Evolutionary conservation across 805 yeast species (phyloP), one percentile per base, ranked within the genome.

Genomic region (Naumovozyma castellii): DNA sequence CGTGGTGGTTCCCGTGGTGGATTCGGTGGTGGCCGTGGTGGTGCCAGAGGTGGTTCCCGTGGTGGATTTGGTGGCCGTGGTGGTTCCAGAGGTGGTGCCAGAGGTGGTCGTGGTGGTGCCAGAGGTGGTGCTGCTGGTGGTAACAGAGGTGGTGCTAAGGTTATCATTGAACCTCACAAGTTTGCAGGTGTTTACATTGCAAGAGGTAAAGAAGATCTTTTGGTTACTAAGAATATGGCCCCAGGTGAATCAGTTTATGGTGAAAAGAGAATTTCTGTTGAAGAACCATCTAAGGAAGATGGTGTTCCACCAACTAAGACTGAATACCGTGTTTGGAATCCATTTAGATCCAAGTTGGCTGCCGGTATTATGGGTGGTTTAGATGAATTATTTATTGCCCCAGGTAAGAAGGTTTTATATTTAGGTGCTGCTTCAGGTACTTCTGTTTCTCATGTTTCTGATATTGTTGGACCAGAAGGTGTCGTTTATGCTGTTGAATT

Each of bases 321-420:
- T 46, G 98, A 92, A 74, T 92, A 92, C 80, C 88, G 98, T 78
- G 98, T 92, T 54, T 92, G 98, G 98, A 92, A 92, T 72, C 98
- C 98, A 49, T 92, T 92, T 84, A 84, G 98, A 80, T 90, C 97
- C 44, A 92, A 92, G 78, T 75, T 92, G 72, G 98, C 98, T 65
- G 98, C 98, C 48, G 98, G 98, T 84, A 85, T 92, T 54, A 84
- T 92, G 86, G 98, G 98, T 72, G 98, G 98, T 83, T 71, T 92
- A 55, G 98, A 90, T 65, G 97, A 92, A 72, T 71, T 92, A 56
- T 94, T 87, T 74, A 84, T 92, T 68, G 94, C 84, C 42, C 98
- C 98, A 61, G 98, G 98, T 63, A 86, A 84, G 73, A 92, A 92
- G 74, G 97, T 92, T 40, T 74, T 92, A 49, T 92, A 92, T 68